Percentiles rank a stretch among this genome's conserved stretches.
phyloP scores from a whole-genome alignment of 2,329 filamentous ascomycete species.

The Aspergillus piperis region DNA sequence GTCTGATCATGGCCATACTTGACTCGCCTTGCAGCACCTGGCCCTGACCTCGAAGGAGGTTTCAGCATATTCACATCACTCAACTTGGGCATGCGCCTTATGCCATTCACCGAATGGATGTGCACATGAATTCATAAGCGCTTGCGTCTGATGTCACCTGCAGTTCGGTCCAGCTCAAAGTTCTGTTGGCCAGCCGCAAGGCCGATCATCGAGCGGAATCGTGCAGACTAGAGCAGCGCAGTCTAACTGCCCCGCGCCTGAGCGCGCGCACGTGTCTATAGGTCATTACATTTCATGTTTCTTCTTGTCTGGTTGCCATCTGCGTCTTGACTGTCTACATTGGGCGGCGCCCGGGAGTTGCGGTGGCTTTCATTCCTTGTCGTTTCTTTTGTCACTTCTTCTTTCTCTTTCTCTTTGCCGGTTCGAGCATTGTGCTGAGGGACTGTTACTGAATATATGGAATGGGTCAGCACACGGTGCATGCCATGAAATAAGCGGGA shows the following conservation, averaged over 20 bases:
- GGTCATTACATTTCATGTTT: neutral
- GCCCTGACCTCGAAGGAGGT: neutral
- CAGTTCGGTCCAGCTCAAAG: neutral
- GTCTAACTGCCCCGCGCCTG: neutral
- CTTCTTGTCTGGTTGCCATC: constrained; percentile 1
- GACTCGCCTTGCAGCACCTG: neutral
- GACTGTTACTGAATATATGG: constrained; percentile 8
- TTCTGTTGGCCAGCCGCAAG: neutral
- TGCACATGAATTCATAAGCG: neutral
- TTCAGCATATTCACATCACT: neutral
- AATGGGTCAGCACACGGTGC: constrained; percentile 10
- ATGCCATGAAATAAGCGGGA: constrained; percentile 23
- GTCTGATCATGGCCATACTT: neutral
- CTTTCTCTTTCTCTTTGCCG: neutral
- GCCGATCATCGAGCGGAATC: neutral
- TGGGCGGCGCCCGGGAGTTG: constrained; percentile 16
- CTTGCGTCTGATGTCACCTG: neutral
- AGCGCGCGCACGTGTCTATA: neutral
- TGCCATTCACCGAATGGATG: neutral
- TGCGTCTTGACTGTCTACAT: constrained; percentile 1
- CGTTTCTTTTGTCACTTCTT: constrained; percentile 1
- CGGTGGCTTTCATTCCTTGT: constrained; percentile 9
- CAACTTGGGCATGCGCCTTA: too few relatives aligned
- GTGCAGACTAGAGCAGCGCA: neutral
- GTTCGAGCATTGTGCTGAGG: neutral